Conservation (phyloP, 352 stramenopile species). For the Phytophthora rubi region DNA sequence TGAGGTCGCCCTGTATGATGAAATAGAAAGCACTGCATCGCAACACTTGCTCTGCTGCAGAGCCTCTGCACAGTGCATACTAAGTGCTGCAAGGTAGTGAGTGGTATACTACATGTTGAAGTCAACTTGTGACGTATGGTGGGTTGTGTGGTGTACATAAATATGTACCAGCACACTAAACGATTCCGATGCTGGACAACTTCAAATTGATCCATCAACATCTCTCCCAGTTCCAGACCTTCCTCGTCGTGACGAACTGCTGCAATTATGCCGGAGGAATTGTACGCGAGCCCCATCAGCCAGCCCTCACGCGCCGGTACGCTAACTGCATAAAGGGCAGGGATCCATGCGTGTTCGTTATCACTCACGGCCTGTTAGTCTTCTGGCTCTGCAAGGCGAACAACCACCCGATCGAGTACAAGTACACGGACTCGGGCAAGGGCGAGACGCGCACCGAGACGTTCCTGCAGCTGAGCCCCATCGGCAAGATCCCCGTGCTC, state of each 20-base stretch:
- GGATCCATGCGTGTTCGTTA: background rate
- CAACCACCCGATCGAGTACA: constrained; percentile 65
- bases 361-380: constrained; percentile 34
- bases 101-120: constrained; percentile 21
- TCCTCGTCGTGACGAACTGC: background rate
- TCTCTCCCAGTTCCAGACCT: constrained; percentile 1
- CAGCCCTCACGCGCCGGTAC: constrained; percentile 66
- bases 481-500: constrained; percentile 74
- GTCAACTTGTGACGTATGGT: background rate
- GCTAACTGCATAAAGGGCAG: background rate
- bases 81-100: too few relatives aligned
- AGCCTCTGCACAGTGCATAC: too few relatives aligned
- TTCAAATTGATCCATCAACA: constrained; percentile 46
- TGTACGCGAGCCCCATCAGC: constrained; percentile 69
- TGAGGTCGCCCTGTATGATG: background rate
- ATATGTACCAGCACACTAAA: background rate
- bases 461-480: constrained; percentile 65
- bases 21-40: background rate
- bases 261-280: constrained; percentile 45
- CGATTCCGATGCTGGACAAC: background rate
- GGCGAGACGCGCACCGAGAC: constrained; percentile 53
- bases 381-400: constrained; percentile 78
- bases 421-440: constrained; percentile 60
- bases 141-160: constrained; percentile 3
- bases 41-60: background rate